phyloP scores from a whole-genome alignment of 495 filamentous ascomycete species.

The Schizothecium vesticola region DNA sequence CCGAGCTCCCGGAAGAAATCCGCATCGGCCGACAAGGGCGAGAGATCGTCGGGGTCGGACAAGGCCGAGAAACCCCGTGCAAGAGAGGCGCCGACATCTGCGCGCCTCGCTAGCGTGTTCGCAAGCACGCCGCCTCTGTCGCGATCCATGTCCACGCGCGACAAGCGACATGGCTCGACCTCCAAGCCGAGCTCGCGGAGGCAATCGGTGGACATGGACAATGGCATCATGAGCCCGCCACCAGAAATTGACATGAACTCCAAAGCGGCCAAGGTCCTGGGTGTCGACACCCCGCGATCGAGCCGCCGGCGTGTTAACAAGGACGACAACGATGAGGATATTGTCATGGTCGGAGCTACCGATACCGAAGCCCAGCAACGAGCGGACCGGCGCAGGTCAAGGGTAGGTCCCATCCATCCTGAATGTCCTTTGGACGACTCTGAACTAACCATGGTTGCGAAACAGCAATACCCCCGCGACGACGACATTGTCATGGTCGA shows the following conservation, averaged over 20 bases:
- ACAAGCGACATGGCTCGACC: slow-evolving; percentile 36
- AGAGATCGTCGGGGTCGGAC: slow-evolving; percentile 36
- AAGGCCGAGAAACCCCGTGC: slow-evolving; percentile 31
- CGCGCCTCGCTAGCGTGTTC: slow-evolving; percentile 45
- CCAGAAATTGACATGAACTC: slow-evolving; percentile 42
- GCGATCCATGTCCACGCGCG: slow-evolving; percentile 46
- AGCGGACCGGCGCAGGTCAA: slow-evolving; percentile 40
- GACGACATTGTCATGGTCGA: slow-evolving; percentile 41
- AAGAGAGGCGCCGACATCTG: slow-evolving; percentile 25
- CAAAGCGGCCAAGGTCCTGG: slow-evolving; percentile 51
- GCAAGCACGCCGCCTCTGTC: slow-evolving; percentile 47
- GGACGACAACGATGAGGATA: slow-evolving; percentile 41
- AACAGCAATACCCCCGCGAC: slow-evolving; percentile 34
- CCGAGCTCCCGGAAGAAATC: slow-evolving; percentile 33
- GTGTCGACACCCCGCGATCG: slow-evolving; percentile 35
- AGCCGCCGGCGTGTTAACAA: slow-evolving; percentile 38
- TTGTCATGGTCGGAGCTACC: slow-evolving; percentile 42
- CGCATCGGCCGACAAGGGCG: slow-evolving; percentile 29
- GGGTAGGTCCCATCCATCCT: slow-evolving; percentile 32
- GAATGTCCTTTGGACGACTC: slow-evolving; percentile 12
- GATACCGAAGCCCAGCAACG: slow-evolving; percentile 39
- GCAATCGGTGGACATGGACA: slow-evolving; percentile 41
- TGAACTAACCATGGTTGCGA: slow-evolving; percentile 20
- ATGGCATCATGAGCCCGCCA: slow-evolving; percentile 44
- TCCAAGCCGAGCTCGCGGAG: slow-evolving; percentile 44